Conservation (phyloP, 345 rosid species). For the Acer negundo region DNA sequence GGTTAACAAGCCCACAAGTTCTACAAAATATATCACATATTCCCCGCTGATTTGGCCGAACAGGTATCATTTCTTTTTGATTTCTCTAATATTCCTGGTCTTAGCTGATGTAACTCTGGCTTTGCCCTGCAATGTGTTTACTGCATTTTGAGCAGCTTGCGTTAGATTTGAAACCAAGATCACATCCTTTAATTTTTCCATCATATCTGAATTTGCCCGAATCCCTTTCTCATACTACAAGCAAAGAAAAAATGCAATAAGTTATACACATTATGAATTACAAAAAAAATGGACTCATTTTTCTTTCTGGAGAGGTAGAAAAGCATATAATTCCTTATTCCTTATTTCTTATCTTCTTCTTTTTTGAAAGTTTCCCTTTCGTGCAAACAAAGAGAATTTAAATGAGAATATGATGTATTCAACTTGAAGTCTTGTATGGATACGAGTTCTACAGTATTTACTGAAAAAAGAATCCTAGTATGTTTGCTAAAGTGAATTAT, state of each 20-base stretch:
- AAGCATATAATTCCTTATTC: not conserved
- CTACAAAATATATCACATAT: not conserved
- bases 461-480: not conserved
- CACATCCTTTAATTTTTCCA: constrained; percentile 39
- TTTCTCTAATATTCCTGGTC: constrained; percentile 12
- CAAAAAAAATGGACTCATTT: not conserved
- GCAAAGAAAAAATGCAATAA: not conserved
- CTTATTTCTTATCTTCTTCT: not conserved
- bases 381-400: not conserved
- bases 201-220: constrained; percentile 12
- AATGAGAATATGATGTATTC: not conserved
- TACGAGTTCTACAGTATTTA: not conserved
- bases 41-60: not conserved
- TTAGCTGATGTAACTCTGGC: not conserved
- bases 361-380: not conserved
- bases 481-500: not conserved
- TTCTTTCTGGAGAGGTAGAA: not conserved
- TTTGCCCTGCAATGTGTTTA: constrained; percentile 12
- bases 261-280: not conserved
- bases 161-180: constrained; percentile 23
- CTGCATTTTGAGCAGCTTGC: constrained; percentile 23
- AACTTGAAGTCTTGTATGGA: not conserved
- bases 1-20: not conserved
- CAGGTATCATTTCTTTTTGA: constrained; percentile 1
- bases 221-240: constrained; percentile 36